Evolutionary conservation across 1,284 basidiomycete genomes (phyloP), one percentile per base, ranked within the genome.

Genomic region (Moniliella sp.): DNA sequence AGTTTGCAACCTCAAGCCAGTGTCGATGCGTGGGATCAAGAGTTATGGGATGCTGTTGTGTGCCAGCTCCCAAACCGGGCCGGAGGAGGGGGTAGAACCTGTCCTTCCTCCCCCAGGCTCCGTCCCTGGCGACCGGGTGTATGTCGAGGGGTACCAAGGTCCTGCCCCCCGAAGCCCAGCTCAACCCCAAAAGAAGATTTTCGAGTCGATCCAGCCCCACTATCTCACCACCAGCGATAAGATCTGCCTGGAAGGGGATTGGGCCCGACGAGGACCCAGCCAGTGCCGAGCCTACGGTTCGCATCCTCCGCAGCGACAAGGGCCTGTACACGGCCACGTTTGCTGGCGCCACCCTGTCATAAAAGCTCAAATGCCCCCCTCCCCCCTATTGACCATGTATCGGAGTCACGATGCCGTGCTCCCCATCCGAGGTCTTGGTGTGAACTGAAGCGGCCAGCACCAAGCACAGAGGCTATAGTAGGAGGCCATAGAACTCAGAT

Each of bases 161-260:
- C 12, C 38, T 40, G 28, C 46, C 48, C 32, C 53, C 57, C 7
- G 44, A 52, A 18, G 50, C 46, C 14, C 41, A 46, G 25, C 45
- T 59, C 39, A 59, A 59, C 42, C 57, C 57, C 15, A 59, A 57
- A 43, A 57, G 56, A n/a, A n/a, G n/a, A 50, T 59, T 42, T 59
- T 59, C 28, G 56, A 59, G 40, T 35, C 56, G 8, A 59, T 59
- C 30, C 56, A 59, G 43, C 52, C 56, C 8, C 41, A 42, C 28
- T 59, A 57, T 44, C 42, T 39, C 3, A 52, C 50, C 0, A 4
- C 44, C 39, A 10, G 40, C 37, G 34, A 39, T 39, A 30, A 27
- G 45, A 23, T 45, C 46, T 27, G 56, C 48, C 2, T 59, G 56
- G 56, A 40, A 48, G 14, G 56, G 56, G 18, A 34, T 49, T 4